Conservation (phyloP, 2,329 filamentous ascomycete genomes). For the Sordariomycetes sp. region DNA sequence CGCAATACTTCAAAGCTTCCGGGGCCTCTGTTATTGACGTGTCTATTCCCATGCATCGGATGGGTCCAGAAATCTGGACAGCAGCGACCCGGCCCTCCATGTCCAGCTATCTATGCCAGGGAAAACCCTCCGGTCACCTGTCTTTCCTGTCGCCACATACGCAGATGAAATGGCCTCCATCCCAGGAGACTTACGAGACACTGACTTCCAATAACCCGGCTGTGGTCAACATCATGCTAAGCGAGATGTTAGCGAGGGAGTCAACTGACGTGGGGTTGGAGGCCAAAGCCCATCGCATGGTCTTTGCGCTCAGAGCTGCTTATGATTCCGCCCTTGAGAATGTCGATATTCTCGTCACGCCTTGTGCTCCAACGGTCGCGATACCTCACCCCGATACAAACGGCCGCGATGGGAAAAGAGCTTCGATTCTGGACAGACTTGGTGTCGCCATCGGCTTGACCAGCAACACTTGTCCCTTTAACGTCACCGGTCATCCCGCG, state of each 20-base stretch:
- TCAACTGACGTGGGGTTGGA: slow-evolving; percentile 17
- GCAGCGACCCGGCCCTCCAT: slow-evolving; percentile 22
- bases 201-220: slow-evolving; percentile 31
- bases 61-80: slow-evolving; percentile 38
- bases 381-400: slow-evolving; percentile 17
- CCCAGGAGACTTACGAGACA: slow-evolving; percentile 28
- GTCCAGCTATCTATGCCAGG: slow-evolving; percentile 18
- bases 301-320: slow-evolving; percentile 30
- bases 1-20: slow-evolving; percentile 21
- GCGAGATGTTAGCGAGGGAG: slow-evolving; percentile 18
- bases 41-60: slow-evolving; percentile 34
- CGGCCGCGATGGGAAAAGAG: slow-evolving; percentile 14
- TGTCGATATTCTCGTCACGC: slow-evolving; percentile 37
- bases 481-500: slow-evolving; percentile 36
- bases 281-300: slow-evolving; percentile 34
- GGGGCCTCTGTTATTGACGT: slow-evolving; percentile 33
- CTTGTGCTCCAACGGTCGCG: slow-evolving; percentile 32
- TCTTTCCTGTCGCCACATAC: slow-evolving; percentile 21
- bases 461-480: slow-evolving; percentile 34
- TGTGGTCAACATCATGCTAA: slow-evolving; percentile 34
- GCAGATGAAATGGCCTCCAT: slow-evolving; percentile 21
- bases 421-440: slow-evolving; percentile 25
- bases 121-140: slow-evolving; percentile 19
- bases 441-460: slow-evolving; percentile 31
- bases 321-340: slow-evolving; percentile 33